Percentiles rank a stretch among this genome's conserved stretches.
Conservation (phyloP, 2,329 filamentous ascomycete species). For the Sporothrix sp. region DNA sequence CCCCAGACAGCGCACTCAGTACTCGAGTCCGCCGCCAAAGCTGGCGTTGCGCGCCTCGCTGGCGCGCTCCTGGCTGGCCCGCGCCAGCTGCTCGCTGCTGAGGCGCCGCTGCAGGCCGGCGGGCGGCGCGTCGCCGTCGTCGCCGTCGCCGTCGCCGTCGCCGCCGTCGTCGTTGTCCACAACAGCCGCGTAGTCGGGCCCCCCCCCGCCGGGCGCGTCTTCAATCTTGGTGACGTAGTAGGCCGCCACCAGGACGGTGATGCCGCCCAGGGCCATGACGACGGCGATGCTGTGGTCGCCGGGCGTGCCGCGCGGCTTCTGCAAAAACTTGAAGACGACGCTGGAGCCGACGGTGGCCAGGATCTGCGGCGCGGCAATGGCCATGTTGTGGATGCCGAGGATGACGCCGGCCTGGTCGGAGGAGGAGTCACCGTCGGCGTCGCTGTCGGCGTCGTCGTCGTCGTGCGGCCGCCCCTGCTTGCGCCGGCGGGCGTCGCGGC, state of each 20-base stretch:
- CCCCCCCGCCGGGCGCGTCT: conserved; percentile 46
- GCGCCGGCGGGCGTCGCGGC: conserved; percentile 55
- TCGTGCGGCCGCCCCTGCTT: conserved; percentile 20
- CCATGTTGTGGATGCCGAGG: conserved; percentile 90
- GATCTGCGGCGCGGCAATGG: conserved; percentile 84
- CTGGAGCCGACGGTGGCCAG: conserved; percentile 78
- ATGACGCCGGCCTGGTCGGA: conserved; percentile 82
- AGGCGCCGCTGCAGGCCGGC: conserved; percentile 27
- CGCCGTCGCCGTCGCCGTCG: conserved; percentile 10
- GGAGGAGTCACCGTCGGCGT: conserved; percentile 36
- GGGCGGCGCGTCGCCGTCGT: neutral
- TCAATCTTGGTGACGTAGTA: conserved; percentile 59
- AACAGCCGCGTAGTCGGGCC: conserved; percentile 23
- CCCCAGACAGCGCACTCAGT: conserved; percentile 22
- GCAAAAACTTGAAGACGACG: conserved; percentile 71
- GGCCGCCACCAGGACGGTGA: conserved; percentile 67
- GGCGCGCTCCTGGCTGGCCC: conserved; percentile 37
- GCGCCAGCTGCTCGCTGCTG: conserved; percentile 33
- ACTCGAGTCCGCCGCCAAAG: conserved; percentile 38
- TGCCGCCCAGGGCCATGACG: conserved; percentile 74
- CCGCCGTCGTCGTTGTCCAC: neutral
- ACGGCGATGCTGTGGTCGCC: conserved; percentile 83
- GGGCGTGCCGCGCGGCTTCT: conserved; percentile 75
- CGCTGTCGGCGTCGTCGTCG: conserved; percentile 19
- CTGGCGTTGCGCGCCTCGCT: conserved; percentile 40